A percentile compares a stretch with the other conserved stretches of the same genome.
These are phyloP conservation scores for Phylloporus sp. DNA, from an alignment of 1,284 basidiomycete genomes.

Conservation along the genomic window DNA sequence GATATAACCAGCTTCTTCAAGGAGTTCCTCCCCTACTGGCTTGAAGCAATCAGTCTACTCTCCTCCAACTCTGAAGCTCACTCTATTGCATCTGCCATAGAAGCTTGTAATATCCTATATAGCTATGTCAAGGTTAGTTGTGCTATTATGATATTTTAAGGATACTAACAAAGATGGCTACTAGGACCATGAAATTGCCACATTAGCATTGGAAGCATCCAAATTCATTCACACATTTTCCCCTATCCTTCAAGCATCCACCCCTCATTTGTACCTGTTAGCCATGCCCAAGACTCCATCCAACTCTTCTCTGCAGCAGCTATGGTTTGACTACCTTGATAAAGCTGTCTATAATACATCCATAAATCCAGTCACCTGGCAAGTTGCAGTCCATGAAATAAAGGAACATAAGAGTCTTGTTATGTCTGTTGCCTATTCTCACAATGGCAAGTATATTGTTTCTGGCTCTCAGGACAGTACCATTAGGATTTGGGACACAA, in stretches of 20 bases:
- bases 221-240: background rate
- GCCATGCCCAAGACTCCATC: too few species aligned
- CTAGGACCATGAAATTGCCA: background rate
- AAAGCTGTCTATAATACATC: background rate
- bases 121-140: background rate
- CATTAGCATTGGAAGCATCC: background rate
- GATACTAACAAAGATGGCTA: background rate
- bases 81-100: too few species aligned
- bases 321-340: background rate
- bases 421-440: background rate
- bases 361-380: background rate
- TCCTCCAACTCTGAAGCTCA: too few species aligned
- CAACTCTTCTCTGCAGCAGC: background rate
- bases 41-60: too few species aligned
- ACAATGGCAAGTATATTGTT: background rate
- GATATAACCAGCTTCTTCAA: background rate
- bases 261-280: too few species aligned
- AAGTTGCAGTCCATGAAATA: background rate
- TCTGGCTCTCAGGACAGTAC: background rate
- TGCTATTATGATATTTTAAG: background rate
- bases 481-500: too few species aligned
- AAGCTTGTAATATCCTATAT: too few species aligned
- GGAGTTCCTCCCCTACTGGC: background rate
- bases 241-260: background rate
- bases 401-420: background rate